Conservation (phyloP, 176 grass and related monocot species). For the Oryza glaberrima region DNA sequence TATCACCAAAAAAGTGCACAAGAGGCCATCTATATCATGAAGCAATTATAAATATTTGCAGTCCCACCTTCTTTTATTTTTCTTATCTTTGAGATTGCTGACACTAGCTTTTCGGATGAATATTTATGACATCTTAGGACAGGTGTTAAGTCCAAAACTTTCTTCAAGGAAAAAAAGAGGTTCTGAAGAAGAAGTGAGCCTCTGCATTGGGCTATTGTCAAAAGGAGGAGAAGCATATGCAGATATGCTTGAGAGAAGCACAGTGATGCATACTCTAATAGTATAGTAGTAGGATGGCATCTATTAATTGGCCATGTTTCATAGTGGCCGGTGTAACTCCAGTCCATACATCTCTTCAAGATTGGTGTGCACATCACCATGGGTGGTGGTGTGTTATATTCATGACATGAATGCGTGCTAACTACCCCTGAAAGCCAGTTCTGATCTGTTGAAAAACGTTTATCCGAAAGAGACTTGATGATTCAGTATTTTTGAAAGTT, state of each 20-base stretch:
- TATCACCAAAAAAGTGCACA: background rate
- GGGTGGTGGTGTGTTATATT: conserved; percentile 44
- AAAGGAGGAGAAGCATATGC: background rate
- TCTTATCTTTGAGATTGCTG: background rate
- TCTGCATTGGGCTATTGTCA: too few relatives aligned
- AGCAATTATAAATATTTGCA: background rate
- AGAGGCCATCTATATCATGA: background rate
- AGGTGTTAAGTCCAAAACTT: background rate
- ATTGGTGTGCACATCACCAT: background rate
- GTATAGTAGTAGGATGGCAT: background rate
- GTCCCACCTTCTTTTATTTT: background rate
- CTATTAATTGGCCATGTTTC: background rate
- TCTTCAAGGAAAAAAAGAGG: background rate
- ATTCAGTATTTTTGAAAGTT: background rate
- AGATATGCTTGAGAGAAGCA: background rate
- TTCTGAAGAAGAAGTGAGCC: background rate
- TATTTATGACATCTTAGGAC: background rate
- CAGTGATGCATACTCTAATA: background rate
- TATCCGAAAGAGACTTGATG: background rate
- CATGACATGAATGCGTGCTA: conserved; percentile 41
- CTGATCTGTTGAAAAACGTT: conserved; percentile 12
- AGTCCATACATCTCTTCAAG: background rate
- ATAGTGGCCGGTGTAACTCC: background rate
- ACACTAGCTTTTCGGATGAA: background rate
- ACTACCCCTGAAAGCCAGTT: background rate